A percentile compares a stretch with the other conserved stretches of the same genome.
These are phyloP conservation scores for Cyclotella cryptica DNA, from an alignment of 108 stramenopile species.

Conservation along the genomic window DNA sequence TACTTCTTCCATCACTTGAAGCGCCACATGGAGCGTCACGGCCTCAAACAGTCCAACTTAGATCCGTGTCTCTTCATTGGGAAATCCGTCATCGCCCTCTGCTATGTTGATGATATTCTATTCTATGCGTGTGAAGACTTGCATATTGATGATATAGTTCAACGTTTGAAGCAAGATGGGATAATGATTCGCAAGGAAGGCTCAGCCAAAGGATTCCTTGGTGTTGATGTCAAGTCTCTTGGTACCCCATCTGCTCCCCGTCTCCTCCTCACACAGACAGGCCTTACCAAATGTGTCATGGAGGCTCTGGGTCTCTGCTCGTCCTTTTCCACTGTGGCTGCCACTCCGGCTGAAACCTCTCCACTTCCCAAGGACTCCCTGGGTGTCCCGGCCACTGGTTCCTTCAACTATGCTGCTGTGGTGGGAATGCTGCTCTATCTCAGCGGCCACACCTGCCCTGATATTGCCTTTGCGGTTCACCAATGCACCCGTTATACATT, in stretches of 20 bases:
- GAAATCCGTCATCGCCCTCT: slow-evolving; percentile 22
- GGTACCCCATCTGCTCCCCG: slow-evolving; percentile 14
- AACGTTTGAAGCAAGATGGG: not conserved
- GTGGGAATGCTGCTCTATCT: not conserved
- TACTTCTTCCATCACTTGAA: slow-evolving; percentile 51
- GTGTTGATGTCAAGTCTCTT: slow-evolving; percentile 42
- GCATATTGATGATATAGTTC: not conserved
- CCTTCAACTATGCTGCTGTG: not conserved
- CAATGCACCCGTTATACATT: not conserved
- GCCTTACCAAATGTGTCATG: slow-evolving; percentile 18
- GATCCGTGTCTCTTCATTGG: slow-evolving; percentile 59
- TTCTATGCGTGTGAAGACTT: not conserved
- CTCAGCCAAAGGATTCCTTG: slow-evolving; percentile 30
- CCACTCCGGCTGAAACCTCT: not conserved
- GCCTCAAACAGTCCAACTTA: slow-evolving; percentile 46
- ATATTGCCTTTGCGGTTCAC: not conserved
- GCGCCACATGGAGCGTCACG: slow-evolving; percentile 29
- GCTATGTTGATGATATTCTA: not conserved
- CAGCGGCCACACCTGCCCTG: not conserved
- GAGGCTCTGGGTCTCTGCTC: not conserved
- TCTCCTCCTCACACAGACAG: slow-evolving; percentile 34
- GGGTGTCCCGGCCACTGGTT: not conserved
- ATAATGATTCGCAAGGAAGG: not conserved
- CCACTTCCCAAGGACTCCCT: slow-evolving; percentile 20
- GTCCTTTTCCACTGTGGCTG: not conserved